Evolutionary conservation across 306 rosid genomes (phyloP).

Genomic region (Vigna mungo): DNA sequence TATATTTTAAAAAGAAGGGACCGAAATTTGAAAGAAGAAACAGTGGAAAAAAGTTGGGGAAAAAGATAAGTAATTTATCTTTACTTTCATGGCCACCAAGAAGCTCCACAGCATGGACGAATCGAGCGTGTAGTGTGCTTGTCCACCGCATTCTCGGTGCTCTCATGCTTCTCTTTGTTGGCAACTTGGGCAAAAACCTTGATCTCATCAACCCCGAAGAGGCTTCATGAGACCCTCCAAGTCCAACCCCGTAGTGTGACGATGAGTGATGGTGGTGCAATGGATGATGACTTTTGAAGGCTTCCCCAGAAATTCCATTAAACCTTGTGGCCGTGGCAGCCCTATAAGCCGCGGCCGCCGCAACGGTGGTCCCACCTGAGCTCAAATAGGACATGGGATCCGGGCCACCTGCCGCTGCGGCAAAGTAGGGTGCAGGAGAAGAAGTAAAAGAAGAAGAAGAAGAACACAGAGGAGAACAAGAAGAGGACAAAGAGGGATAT

Average conservation of each 20-base stretch:
- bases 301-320: conserved; percentile 53
- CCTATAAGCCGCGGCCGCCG: conserved; percentile 42
- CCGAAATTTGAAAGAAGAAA: conserved; percentile 12
- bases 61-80: neutral
- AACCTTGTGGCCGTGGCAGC: conserved; percentile 49
- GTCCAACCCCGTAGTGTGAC: conserved; percentile 49
- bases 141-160: conserved; percentile 99
- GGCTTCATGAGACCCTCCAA: conserved; percentile 46
- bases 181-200: conserved; percentile 76
- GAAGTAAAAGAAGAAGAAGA: conserved; percentile 30
- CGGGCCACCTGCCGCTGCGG: conserved; percentile 39
- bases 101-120: conserved; percentile 93
- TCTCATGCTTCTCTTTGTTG: conserved; percentile 85
- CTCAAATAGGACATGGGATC: conserved; percentile 62
- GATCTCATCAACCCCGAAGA: conserved; percentile 77
- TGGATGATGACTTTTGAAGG: conserved; percentile 63
- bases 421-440: conserved; percentile 41
- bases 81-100: conserved; percentile 97
- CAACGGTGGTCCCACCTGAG: conserved; percentile 36
- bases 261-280: conserved; percentile 61
- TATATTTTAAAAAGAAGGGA: neutral
- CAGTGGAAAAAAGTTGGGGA: neutral
- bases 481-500: conserved; percentile 38
- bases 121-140: conserved; percentile 82
- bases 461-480: conserved; percentile 26